Evolutionary conservation across 1,139 yeast species (phyloP).

Genomic region (Suzukiozyma palmioleophila): DNA sequence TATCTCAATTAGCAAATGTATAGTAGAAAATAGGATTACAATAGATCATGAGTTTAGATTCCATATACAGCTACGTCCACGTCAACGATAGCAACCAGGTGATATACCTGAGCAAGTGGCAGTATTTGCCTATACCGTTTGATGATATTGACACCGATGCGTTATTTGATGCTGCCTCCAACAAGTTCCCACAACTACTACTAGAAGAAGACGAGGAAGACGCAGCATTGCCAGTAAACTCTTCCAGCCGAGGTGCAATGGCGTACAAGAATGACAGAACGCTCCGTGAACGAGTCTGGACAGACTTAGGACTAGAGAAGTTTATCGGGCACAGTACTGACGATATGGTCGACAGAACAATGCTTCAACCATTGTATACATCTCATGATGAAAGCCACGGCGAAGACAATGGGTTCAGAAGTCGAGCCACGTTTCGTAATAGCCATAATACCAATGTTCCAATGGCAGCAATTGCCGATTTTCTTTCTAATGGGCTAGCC

Average conservation of each 20-base stretch:
- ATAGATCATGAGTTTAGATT: conserved; percentile 20
- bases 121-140: conserved; percentile 36
- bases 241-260: conserved; percentile 37
- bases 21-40: neutral
- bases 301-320: conserved; percentile 30
- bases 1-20: neutral
- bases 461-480: conserved; percentile 24
- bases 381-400: conserved; percentile 13
- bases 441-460: conserved; percentile 1
- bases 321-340: conserved; percentile 20
- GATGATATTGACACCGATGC: conserved; percentile 40
- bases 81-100: conserved; percentile 39
- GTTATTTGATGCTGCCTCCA: conserved; percentile 34
- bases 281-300: conserved; percentile 33
- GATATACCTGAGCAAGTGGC: conserved; percentile 40
- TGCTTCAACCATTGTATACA: conserved; percentile 23
- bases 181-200: conserved; percentile 32
- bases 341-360: conserved; percentile 26
- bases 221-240: conserved; percentile 33
- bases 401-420: conserved; percentile 2
- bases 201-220: conserved; percentile 43
- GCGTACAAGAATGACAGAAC: conserved; percentile 30
- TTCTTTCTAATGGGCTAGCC: conserved; percentile 34
- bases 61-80: conserved; percentile 32
- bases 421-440: conserved; percentile 7